Base-by-base conservation (phyloP, 352 stramenopile genomes). In the Pythium angustatum region DNA sequence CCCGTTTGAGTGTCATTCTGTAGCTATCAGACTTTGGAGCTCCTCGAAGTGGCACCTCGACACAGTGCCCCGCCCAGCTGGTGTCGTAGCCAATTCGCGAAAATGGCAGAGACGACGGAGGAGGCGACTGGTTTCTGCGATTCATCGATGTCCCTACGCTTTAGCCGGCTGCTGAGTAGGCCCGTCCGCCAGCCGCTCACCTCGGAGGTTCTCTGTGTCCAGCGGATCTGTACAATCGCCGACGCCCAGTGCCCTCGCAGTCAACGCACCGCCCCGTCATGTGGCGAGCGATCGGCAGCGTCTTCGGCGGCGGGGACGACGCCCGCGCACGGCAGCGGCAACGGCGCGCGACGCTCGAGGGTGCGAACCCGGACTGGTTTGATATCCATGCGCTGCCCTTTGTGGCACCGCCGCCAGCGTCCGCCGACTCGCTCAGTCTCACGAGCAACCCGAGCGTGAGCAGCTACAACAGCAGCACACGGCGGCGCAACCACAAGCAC, bases 401-500 rank as follows among this genome's bases (percentile, higher is more conserved):
- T 12, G 38, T n/a, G 22, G 6, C 55, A 26, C 34, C 44, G 10
- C 24, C 64, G 38, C 62, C 71, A 9, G 33, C 55, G 30, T 73
- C 72, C 17, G 30, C 40, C 1, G 50, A 65, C 45, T 21, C 27
- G 50, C 76, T 72, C 49, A 85, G 75, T 34, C 54, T 76, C 15
- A 62, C 60, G 8, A 84, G 75, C 56, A 85, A 85, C 45, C 59
- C 73, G 19, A 87, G 76, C 57, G 58, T 77, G 21, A 84, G 72
- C 73, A 85, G 75, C 69, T 79, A 76, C 71, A 72, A 79, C 52
- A 85, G 71, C 63, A 74, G 65, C 54, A 66, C 67, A n/a, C 77
- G 79, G 14, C 71, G 77, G 43, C 75, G 69, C 57, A 51, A 75
- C 31, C 76, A 67, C 19, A 64, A 53, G 86, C 71, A 17, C 78